Evolutionary conservation across 371 early-diverging fungal species (phyloP), one percentile per base, ranked within the genome.

Genomic region (Phascolomyces articulosus): DNA sequence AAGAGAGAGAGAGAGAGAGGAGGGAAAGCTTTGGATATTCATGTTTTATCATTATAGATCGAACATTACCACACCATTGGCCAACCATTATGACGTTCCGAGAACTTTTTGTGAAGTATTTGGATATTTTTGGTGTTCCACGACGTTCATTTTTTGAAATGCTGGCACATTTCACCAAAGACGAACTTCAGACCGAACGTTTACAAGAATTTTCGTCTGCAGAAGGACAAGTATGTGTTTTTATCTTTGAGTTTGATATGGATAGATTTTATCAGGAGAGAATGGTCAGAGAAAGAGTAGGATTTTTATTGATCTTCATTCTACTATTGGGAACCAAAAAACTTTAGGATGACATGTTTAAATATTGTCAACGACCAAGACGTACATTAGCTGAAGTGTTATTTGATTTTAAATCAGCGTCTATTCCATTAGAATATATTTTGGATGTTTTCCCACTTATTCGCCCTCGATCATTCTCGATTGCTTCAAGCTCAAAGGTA

Each of bases 81-180:
- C 82, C 83, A 2, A 51, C 27, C 2, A 63, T 64, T 7, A 84
- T 89, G 40, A 91, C 93, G 0, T 76, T 96, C 55, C 87, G 94
- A 11, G 80, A 84, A 31, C 76, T 96, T 13, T 83, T 94, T 57
- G 80, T 85, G 4, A 67, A 87, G 56, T 80, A 90, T 69, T 72
- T 97, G 40, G 96, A 96, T 76, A 81, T 96, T 4, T 91, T 87
- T 65, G 91, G 90, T 10, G 90, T 91, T 0, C 98, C 97, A 15
- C 78, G 91, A 18, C 83, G 95, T 26, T 94, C 93, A 34, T 95
- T 97, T 75, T 96, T 97, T 69, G 91, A 94, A 66, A 85, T 95
- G 66, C 74, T 96, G 26, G 70, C 90, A 16, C 89, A 89, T 68
- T 96, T 98, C 68, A 87, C 93, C 0, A 60, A 72, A 9, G 87